Conservation (phyloP, 164 flowering plant species). For the Platanus orientalis region DNA sequence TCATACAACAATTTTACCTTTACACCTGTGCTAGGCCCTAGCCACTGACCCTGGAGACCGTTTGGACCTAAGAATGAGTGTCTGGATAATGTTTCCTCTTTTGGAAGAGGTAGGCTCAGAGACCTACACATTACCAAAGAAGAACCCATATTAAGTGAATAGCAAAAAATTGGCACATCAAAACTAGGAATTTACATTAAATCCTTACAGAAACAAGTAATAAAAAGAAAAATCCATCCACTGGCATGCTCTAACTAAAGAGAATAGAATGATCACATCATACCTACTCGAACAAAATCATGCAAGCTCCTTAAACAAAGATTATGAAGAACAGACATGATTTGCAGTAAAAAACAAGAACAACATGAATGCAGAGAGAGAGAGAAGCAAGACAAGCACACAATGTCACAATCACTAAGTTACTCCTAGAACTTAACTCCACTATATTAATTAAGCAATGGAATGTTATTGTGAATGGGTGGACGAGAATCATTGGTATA, state of each 20-base stretch:
- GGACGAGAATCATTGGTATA: no score
- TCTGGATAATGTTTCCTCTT: conserved; percentile 86
- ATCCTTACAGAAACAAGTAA: not conserved
- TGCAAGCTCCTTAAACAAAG: no score
- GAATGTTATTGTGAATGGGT: no score
- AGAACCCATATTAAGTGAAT: not conserved
- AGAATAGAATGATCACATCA: no score
- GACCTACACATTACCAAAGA: conserved; percentile 38
- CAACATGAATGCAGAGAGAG: not conserved
- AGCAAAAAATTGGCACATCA: no score
- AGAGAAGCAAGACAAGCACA: not conserved
- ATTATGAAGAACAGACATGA: not conserved
- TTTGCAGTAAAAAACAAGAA: not conserved
- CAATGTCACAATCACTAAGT: not conserved
- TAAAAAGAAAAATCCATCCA: not conserved
- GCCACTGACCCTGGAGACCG: conserved; percentile 86
- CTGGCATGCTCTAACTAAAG: no score
- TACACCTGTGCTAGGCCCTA: conserved; percentile 53
- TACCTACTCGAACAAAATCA: no score
- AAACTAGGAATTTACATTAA: no score
- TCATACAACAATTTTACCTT: conserved; percentile 47
- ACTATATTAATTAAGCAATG: not conserved
- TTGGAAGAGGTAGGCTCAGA: conserved; percentile 62
- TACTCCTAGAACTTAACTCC: not conserved
- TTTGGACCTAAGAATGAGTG: conserved; percentile 90